Base-by-base conservation (phyloP, 371 early-diverging fungal genomes). In the Mortierella sp. region DNA sequence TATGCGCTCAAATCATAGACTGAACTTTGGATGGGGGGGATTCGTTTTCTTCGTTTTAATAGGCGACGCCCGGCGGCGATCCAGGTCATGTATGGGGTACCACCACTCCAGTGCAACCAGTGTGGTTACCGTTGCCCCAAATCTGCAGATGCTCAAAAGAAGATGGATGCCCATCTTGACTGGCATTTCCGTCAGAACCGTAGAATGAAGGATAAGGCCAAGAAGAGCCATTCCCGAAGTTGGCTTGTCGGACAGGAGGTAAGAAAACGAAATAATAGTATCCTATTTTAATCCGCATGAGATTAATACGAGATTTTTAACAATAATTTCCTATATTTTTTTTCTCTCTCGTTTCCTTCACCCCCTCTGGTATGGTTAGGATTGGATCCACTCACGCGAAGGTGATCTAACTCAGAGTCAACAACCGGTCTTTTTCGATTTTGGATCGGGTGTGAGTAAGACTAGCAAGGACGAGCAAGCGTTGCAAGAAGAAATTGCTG, bases 141-240 rank as follows among this genome's bases (percentile, higher is more conserved):
- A 51, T 84, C 86, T 14, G 86, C 82, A 9, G 88, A 87, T 32
- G 94, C 94, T 7, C 84, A 90, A 69, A 80, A 79, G 42, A 88
- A 89, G 69, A 91, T 94, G 89, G 88, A 88, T 65, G 85, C 87
- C 28, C 98, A 97, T 80, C 68, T 97, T 56, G 97, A 97, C 64
- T 93, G 94, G 84, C 98, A 97, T 78, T 97, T 96, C 79, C 86
- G 96, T 52, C 94, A 93, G 79, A 96, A 96, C 72, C 83, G 93
- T 52, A 85, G 94, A 14, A 79, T 86, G 73, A 93, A 93, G 76
- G 92, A 93, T 65, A 88, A 86, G 51, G 89, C 84, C 26, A 89
- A 88, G 64, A 87, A 90, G 46, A 90, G 92, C 12, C 72, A 91
- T 42, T 90, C 93, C 21, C 87, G 97, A 43, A 93, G 91, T 46